phyloP scores from a whole-genome alignment of 2,329 filamentous ascomycete species.

The Aspergillus carbonarius region DNA sequence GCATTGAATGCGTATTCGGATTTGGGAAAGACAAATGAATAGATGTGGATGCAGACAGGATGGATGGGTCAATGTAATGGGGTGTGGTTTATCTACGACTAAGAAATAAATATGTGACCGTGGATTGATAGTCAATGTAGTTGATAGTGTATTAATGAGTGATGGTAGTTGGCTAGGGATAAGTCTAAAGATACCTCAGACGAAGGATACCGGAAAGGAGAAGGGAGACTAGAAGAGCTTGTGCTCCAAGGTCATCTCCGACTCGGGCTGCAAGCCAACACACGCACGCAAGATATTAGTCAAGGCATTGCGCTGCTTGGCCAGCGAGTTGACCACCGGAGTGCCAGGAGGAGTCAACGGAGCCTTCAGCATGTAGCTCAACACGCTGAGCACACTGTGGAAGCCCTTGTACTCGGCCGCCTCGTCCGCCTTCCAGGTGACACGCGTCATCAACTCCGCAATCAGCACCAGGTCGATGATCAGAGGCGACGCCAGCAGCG shows the following conservation, averaged over 20 bases:
- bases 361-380: constrained; percentile 98
- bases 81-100: too few species aligned
- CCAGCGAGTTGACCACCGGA: constrained; percentile 90
- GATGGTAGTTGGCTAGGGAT: constrained; percentile 26
- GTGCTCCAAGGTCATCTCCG: constrained; percentile 98
- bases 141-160: constrained; percentile 21
- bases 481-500: constrained; percentile 87
- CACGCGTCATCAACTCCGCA: constrained; percentile 97
- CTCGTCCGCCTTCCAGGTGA: constrained; percentile 76
- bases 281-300: constrained; percentile 99
- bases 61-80: too few species aligned
- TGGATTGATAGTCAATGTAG: background rate
- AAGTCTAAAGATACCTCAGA: background rate
- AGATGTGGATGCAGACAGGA: background rate
- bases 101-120: too few species aligned
- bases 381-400: constrained; percentile 93
- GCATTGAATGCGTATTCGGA: constrained; percentile 67
- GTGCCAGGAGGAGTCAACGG: constrained; percentile 92
- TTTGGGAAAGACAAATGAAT: background rate
- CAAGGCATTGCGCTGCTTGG: constrained; percentile 90
- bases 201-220: too few species aligned
- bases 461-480: constrained; percentile 96
- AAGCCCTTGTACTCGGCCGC: constrained; percentile 80
- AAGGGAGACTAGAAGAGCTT: constrained; percentile 72
- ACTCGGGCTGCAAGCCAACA: constrained; percentile 93